Base-by-base conservation (phyloP, 768 basidiomycete species). In the Pleurotus ostreatus region DNA sequence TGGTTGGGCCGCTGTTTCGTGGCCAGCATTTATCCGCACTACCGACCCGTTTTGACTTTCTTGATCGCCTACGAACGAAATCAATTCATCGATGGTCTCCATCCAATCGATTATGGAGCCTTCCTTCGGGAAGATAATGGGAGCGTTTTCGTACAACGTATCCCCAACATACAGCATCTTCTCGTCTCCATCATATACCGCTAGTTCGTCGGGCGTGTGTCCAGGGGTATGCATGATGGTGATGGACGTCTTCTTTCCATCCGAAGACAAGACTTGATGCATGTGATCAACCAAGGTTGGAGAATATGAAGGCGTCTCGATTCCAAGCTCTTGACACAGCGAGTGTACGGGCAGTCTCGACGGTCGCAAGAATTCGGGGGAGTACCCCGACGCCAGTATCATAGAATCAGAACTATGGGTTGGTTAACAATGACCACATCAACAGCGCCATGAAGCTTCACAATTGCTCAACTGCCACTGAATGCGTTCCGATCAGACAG, bases 181-280 rank as follows among this genome's bases (percentile, higher is more conserved):
- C 52, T 83, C 82, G 5, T 58, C 63, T 11, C 64, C 67, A 55
- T 83, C 79, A 68, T 79, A 84, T 3, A 82, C 59, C 0, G 80
- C 81, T n/a, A 82, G 65, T 60, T 81, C 77, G 66, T 84, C 83
- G 2, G 82, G 82, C 0, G 78, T 83, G 57, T 84, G 83, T 23
- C 82, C 81, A 0, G 82, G 81, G 0, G 80, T 82, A 58, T 84
- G 82, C 55, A 83, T 68, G 55, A 82, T 68, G 2, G 58, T 70
- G 22, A 84, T 59, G 1, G 73, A 74, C 16, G 51, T 53, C 13
- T 22, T 9, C 22, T 34, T 39, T n/a, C 26, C 48, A 2, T n/a
- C n/a, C 13, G 46, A 15, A 23, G 46, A 47, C 16, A 15, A 20
- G 3, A 63, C 49, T 16, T 55, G 56, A 52, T 75, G 58, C 15